These are phyloP conservation scores for Coemansia sp. DNA, from an alignment of 192 early-diverging fungal genomes.

Conservation along the genomic window DNA sequence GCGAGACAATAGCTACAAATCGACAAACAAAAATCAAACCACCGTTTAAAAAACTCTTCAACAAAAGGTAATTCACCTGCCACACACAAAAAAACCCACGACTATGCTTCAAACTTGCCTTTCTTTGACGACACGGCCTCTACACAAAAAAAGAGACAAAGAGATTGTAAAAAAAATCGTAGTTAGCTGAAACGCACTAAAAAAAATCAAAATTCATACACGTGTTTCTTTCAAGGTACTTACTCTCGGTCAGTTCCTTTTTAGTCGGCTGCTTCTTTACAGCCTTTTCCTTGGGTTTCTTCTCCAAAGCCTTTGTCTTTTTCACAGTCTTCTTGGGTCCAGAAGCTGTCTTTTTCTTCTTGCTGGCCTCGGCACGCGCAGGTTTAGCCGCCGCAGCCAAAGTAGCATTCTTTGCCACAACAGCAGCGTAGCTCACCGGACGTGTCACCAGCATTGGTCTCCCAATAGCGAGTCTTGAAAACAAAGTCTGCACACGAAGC, in stretches of 20 bases:
- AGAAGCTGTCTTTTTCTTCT: conserved; percentile 8
- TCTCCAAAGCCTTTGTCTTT: not conserved
- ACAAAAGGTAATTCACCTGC: conserved; percentile 4
- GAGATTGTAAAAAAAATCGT: not conserved
- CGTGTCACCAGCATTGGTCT: not conserved
- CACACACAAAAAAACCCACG: not conserved
- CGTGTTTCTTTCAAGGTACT: not conserved
- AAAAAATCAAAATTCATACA: not conserved
- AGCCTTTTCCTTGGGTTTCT: conserved; percentile 3
- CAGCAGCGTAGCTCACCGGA: not conserved
- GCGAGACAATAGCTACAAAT: not conserved
- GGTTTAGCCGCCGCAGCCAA: conserved; percentile 11
- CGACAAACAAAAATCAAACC: no score
- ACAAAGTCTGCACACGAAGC: conserved; percentile 8
- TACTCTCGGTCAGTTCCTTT: conserved; percentile 37
- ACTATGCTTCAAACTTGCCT: not conserved
- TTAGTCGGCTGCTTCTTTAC: conserved; percentile 16
- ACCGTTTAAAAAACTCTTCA: not conserved
- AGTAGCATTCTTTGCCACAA: not conserved
- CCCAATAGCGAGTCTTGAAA: not conserved
- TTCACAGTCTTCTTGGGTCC: not conserved
- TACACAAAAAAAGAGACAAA: not conserved
- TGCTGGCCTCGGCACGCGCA: not conserved
- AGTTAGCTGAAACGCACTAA: conserved; percentile 9
- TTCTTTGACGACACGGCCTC: conserved; percentile 9